Conservation (phyloP, 768 basidiomycete species). For the Boletus tomentosulus region DNA sequence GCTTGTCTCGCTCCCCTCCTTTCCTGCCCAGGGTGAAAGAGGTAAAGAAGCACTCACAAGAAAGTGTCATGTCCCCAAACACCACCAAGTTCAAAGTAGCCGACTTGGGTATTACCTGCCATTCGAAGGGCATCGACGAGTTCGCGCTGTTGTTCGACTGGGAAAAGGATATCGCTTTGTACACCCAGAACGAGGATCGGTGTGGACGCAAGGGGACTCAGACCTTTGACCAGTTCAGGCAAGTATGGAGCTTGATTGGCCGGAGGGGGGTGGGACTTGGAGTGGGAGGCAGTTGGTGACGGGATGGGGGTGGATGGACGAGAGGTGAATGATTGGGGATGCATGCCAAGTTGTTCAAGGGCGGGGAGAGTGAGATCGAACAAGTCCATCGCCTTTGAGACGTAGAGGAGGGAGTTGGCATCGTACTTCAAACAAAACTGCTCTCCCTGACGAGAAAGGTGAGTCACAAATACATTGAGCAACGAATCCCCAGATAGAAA, state of each 20-base stretch:
- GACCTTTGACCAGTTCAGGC: constrained; percentile 70
- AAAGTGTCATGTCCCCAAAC: constrained; percentile 99
- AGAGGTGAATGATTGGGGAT: constrained; percentile 17
- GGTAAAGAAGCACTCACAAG: constrained; percentile 50
- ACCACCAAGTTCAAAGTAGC: constrained; percentile 96
- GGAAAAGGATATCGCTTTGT: constrained; percentile 95
- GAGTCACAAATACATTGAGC: not conserved
- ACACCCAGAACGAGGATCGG: constrained; percentile 89
- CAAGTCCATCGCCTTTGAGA: constrained; percentile 98
- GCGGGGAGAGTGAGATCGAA: constrained; percentile 90
- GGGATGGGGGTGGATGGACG: constrained; percentile 17
- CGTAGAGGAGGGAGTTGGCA: constrained; percentile 97
- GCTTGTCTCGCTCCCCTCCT: not conserved
- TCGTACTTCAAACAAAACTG: constrained; percentile 98
- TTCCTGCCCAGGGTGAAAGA: not conserved
- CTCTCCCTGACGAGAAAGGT: constrained; percentile 60
- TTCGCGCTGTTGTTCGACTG: constrained; percentile 96
- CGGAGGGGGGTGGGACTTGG: constrained; percentile 71
- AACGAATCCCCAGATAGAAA: not conserved
- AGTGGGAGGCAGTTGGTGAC: constrained; percentile 41
- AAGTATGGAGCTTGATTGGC: constrained; percentile 72
- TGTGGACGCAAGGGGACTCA: constrained; percentile 67
- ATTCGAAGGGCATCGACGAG: constrained; percentile 87
- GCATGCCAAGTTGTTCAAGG: constrained; percentile 63
- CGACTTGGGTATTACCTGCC: constrained; percentile 84